Evolutionary conservation across 2,329 filamentous ascomycete species (phyloP).

Genomic region (Stagonosporopsis chrysanthemi): DNA sequence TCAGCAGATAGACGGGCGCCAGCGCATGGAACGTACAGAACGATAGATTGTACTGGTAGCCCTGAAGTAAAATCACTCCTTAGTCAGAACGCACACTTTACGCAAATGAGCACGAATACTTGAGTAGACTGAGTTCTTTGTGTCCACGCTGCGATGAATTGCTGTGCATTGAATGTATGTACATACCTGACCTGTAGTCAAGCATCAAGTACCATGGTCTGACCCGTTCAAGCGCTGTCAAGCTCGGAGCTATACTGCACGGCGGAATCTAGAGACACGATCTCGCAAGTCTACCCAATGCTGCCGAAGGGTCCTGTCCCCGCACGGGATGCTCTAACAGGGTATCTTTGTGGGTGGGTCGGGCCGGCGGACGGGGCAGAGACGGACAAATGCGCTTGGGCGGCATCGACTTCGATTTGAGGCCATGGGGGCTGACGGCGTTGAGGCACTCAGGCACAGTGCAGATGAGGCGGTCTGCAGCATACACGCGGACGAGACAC

Average conservation of each 20-base stretch:
- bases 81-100: not conserved
- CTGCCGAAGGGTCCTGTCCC: not conserved
- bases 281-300: not conserved
- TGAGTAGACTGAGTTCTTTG: not conserved
- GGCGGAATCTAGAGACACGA: not conserved
- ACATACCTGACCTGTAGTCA: not conserved
- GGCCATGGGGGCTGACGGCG: not conserved
- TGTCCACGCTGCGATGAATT: not conserved
- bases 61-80: not conserved
- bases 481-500: conserved; percentile 17
- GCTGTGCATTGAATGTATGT: not conserved
- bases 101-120: too few relatives aligned
- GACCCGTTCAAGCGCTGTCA: not conserved
- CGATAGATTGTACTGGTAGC: not conserved
- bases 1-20: conserved; percentile 10
- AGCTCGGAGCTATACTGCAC: not conserved
- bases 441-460: conserved; percentile 9
- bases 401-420: not conserved
- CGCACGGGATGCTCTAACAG: not conserved
- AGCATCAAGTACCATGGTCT: not conserved
- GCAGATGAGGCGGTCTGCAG: conserved; percentile 14
- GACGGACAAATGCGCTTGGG: not conserved
- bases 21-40: conserved; percentile 6
- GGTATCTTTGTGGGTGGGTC: conserved; percentile 2
- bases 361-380: conserved; percentile 5